Percentiles rank a stretch among this genome's conserved stretches.
Conservation (phyloP, 148 eudicot genomes). For the Cornus controversa region DNA sequence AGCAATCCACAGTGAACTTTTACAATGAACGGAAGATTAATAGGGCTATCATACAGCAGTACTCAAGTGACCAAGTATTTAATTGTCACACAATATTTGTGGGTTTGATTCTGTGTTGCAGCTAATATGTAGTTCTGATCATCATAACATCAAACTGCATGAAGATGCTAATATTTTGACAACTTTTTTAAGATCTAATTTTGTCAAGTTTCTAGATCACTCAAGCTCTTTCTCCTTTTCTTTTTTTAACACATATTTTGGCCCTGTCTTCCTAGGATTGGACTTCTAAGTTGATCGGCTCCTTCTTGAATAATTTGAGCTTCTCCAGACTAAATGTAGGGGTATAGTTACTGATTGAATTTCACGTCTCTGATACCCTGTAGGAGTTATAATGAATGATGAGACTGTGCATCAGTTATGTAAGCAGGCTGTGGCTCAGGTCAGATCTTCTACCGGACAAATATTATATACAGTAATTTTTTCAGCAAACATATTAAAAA, state of each 20-base stretch:
- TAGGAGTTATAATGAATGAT: conserved; percentile 96
- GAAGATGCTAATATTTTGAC: not conserved
- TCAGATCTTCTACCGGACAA: conserved; percentile 11
- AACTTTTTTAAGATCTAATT: not conserved
- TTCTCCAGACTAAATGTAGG: not conserved
- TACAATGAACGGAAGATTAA: no score
- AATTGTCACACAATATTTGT: no score
- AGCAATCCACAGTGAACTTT: no score
- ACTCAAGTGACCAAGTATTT: no score
- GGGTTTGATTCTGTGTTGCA: no score
- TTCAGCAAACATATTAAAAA: not conserved
- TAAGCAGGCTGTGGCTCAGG: conserved; percentile 98
- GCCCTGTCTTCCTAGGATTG: not conserved
- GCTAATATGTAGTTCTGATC: not conserved
- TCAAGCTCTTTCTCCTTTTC: no score
- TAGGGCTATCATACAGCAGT: no score
- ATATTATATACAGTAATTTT: not conserved
- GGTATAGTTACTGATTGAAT: not conserved
- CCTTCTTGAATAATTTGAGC: not conserved
- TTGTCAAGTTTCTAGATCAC: not conserved
- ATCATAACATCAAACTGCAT: not conserved
- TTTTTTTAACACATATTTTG: not conserved
- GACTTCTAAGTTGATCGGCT: not conserved
- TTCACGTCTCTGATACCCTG: conserved; percentile 9
- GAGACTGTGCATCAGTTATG: conserved; percentile 96